A percentile compares a stretch with the other conserved stretches of the same genome.
phyloP scores from a whole-genome alignment of 257 asterid species.

The Plantago ovata region DNA sequence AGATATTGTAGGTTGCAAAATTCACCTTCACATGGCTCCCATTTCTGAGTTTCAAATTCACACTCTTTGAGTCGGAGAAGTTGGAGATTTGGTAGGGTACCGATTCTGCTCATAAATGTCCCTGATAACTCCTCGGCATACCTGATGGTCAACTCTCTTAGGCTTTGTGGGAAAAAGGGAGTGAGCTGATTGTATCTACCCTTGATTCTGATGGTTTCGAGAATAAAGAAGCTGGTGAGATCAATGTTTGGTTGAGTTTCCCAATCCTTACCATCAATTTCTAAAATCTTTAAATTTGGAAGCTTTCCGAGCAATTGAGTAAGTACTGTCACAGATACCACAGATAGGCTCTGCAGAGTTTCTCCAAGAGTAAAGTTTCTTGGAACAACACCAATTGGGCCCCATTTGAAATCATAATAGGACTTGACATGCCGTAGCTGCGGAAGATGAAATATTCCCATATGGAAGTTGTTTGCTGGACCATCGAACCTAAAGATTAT shows the following conservation, averaged over 20 bases:
- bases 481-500: neutral
- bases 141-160: neutral
- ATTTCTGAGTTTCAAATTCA: neutral
- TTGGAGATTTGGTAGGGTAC: neutral
- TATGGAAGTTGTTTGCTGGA: too few relatives aligned
- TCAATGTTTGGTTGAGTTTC: neutral
- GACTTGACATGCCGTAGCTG: neutral
- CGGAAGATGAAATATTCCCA: neutral
- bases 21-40: conserved; percentile 7
- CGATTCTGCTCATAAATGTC: neutral
- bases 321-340: neutral
- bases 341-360: neutral
- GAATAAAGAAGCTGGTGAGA: neutral
- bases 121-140: neutral
- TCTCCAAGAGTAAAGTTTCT: neutral
- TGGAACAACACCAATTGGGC: neutral
- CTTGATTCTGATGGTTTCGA: neutral
- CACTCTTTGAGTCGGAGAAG: conserved; percentile 5
- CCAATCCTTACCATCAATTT: neutral
- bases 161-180: neutral
- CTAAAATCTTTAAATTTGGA: neutral
- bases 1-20: neutral
- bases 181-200: neutral
- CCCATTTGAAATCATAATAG: neutral
- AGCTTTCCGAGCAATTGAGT: neutral